These are phyloP conservation scores for Nakaseomyces sp. DNA, from an alignment of 1,139 yeast species.

Conservation along the genomic window DNA sequence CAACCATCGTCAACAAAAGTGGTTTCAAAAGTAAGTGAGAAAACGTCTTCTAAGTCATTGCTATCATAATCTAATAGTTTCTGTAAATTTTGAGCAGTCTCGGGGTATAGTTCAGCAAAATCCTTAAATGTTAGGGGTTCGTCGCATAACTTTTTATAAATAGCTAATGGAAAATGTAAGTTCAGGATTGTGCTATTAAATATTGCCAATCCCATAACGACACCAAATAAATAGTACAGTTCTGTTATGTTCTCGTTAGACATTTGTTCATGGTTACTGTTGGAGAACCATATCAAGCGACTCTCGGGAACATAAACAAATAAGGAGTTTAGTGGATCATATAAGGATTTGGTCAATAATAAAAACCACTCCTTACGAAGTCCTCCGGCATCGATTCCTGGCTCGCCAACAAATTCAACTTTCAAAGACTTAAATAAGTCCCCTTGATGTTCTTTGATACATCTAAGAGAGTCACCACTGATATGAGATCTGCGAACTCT, in stretches of 20 bases:
- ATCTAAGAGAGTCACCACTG: constrained; percentile 65
- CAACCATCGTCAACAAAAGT: constrained; percentile 38
- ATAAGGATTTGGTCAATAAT: constrained; percentile 57
- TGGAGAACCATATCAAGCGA: constrained; percentile 64
- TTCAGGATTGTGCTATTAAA: constrained; percentile 85
- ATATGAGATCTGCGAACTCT: constrained; percentile 59
- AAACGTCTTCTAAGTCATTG: constrained; percentile 39
- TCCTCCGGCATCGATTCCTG: constrained; percentile 95
- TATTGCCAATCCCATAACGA: constrained; percentile 79
- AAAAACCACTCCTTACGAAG: constrained; percentile 88
- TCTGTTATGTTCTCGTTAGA: constrained; percentile 29
- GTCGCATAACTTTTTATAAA: constrained; percentile 66
- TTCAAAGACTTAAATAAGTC: constrained; percentile 68
- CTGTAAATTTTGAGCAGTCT: constrained; percentile 48
- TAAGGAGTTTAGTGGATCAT: constrained; percentile 58
- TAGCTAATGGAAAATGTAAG: constrained; percentile 61
- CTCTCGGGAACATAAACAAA: constrained; percentile 60
- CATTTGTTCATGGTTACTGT: constrained; percentile 35
- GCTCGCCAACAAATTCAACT: constrained; percentile 76
- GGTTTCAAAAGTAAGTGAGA: constrained; percentile 44
- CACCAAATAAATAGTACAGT: constrained; percentile 68
- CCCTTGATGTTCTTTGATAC: constrained; percentile 43
- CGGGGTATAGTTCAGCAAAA: constrained; percentile 58
- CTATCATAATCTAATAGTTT: constrained; percentile 43
- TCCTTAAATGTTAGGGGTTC: constrained; percentile 53